A percentile compares a stretch with the other conserved stretches of the same genome.
These are phyloP conservation scores for Penicillium hesseltinei DNA, from an alignment of 2,329 filamentous ascomycete genomes.

Conservation along the genomic window DNA sequence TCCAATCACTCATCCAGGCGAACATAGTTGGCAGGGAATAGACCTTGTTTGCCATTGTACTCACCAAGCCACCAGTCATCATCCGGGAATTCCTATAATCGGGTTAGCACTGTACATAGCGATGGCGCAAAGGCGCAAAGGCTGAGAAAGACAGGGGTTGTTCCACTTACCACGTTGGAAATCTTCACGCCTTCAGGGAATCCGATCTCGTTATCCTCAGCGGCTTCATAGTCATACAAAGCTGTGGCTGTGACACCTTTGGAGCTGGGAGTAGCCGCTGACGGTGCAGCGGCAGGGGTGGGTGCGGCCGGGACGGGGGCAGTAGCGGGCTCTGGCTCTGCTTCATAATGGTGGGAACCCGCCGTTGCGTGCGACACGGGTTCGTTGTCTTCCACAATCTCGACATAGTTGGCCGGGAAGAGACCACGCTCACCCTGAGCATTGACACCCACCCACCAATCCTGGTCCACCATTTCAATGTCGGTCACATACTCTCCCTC, in stretches of 20 bases:
- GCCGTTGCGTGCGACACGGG: slow-evolving; percentile 27
- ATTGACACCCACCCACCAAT: slow-evolving; percentile 99
- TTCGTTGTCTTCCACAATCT: slow-evolving; percentile 66
- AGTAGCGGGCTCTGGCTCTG: slow-evolving; percentile 35
- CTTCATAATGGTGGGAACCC: slow-evolving; percentile 26
- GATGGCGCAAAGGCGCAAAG: neutral
- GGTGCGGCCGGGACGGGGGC: slow-evolving; percentile 40
- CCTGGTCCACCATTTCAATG: slow-evolving; percentile 95
- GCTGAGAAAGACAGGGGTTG: neutral
- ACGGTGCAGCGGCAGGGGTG: slow-evolving; percentile 37
- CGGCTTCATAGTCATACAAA: slow-evolving; percentile 93
- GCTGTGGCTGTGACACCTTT: slow-evolving; percentile 72
- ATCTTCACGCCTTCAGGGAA: slow-evolving; percentile 89
- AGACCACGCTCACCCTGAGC: slow-evolving; percentile 77
- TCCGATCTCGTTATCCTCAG: slow-evolving; percentile 82
- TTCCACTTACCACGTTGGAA: slow-evolving; percentile 65
- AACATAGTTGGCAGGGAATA: slow-evolving; percentile 67
- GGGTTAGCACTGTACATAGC: slow-evolving; percentile 23
- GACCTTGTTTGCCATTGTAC: slow-evolving; percentile 72
- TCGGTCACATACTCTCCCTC: slow-evolving; percentile 87
- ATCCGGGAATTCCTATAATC: slow-evolving; percentile 79
- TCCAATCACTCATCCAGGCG: slow-evolving; percentile 35
- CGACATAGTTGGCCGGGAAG: slow-evolving; percentile 97
- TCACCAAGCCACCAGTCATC: slow-evolving; percentile 98
- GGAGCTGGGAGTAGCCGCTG: slow-evolving; percentile 32